Evolutionary conservation across 176 grass and related monocot genomes (phyloP).

Genomic region (Dactylis glomerata): DNA sequence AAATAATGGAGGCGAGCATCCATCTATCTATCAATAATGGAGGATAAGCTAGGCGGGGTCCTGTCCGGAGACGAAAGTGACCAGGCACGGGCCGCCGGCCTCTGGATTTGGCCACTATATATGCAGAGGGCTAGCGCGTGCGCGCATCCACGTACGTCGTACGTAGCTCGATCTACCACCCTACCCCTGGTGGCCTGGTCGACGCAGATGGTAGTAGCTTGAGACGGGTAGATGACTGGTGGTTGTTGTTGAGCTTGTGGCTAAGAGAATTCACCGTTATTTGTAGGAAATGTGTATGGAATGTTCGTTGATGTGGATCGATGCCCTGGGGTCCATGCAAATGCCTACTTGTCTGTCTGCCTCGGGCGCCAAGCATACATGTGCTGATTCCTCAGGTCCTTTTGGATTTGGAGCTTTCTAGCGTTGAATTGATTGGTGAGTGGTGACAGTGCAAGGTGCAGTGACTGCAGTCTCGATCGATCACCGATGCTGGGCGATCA

Average conservation of each 20-base stretch:
- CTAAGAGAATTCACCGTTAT: background rate
- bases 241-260: background rate
- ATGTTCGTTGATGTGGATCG: slow-evolving; percentile 1
- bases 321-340: slow-evolving; percentile 4
- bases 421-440: background rate
- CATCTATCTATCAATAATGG: slow-evolving; percentile 31
- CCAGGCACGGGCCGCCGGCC: background rate
- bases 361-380: background rate
- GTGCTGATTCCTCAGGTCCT: background rate
- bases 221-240: background rate
- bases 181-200: too few species aligned
- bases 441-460: background rate
- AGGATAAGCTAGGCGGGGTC: background rate
- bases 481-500: background rate
- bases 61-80: slow-evolving; percentile 22
- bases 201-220: background rate
- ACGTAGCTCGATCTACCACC: too few species aligned
- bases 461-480: background rate
- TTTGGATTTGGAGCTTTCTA: slow-evolving; percentile 8
- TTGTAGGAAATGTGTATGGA: too few species aligned
- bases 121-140: background rate
- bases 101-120: background rate
- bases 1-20: slow-evolving; percentile 41
- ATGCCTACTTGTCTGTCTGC: background rate
- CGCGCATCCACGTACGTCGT: too few species aligned